Conservation (phyloP, 768 basidiomycete species). For the Suillus cothurnatus region DNA sequence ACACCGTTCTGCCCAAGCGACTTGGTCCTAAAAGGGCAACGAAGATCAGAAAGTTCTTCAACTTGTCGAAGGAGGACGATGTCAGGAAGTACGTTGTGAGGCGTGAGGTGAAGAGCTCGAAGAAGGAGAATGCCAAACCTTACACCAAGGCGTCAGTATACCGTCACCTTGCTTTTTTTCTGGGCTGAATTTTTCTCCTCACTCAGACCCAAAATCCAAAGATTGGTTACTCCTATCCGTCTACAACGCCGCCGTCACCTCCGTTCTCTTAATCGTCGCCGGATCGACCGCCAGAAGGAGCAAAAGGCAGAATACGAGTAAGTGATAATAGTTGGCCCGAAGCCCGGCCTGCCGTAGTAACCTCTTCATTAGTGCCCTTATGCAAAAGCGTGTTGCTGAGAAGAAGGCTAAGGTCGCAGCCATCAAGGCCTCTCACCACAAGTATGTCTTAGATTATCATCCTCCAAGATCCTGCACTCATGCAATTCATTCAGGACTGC, state of each 20-base stretch:
- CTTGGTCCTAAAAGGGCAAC: slow-evolving; percentile 97
- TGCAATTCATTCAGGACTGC: slow-evolving; percentile 6
- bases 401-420: slow-evolving; percentile 91
- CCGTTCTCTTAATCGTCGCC: slow-evolving; percentile 83
- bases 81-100: slow-evolving; percentile 97
- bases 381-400: slow-evolving; percentile 90
- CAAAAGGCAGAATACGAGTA: slow-evolving; percentile 94
- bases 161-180: background rate
- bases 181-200: slow-evolving; percentile 9
- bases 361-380: slow-evolving; percentile 49
- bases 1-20: slow-evolving; percentile 89
- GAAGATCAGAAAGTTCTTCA: slow-evolving; percentile 98
- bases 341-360: background rate
- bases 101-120: slow-evolving; percentile 84
- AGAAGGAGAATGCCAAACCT: slow-evolving; percentile 90
- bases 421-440: slow-evolving; percentile 86
- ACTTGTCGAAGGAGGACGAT: slow-evolving; percentile 96
- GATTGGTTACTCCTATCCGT: slow-evolving; percentile 92
- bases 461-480: background rate
- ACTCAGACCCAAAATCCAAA: slow-evolving; percentile 90
- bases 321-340: slow-evolving; percentile 26
- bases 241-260: slow-evolving; percentile 97
- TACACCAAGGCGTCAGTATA: slow-evolving; percentile 92
- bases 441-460: slow-evolving; percentile 37
- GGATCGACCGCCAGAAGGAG: slow-evolving; percentile 90